These are phyloP conservation scores for Puccinia hordei DNA, from an alignment of 1,284 basidiomycete genomes.

Conservation along the genomic window DNA sequence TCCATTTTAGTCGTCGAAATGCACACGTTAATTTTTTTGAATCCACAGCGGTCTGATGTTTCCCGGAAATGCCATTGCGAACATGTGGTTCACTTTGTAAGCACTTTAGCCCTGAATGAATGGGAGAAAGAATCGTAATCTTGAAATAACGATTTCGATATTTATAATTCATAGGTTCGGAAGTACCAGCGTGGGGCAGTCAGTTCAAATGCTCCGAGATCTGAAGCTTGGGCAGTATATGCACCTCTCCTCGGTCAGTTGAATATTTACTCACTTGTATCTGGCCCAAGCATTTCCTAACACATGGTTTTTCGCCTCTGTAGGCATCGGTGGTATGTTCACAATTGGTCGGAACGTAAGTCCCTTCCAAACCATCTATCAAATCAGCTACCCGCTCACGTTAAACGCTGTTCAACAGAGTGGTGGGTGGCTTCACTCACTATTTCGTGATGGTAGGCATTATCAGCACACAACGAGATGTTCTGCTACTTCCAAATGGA, in stretches of 20 bases:
- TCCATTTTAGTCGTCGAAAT: not conserved
- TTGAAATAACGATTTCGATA: not conserved
- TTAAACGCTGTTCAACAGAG: not conserved
- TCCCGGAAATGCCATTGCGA: constrained; percentile 45
- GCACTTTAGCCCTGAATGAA: not conserved
- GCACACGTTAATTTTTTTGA: not conserved
- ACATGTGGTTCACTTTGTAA: constrained; percentile 48
- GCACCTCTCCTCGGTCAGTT: constrained; percentile 33
- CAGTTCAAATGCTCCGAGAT: constrained; percentile 33
- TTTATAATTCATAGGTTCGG: constrained; percentile 22
- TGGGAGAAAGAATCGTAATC: not conserved
- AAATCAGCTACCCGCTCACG: not conserved
- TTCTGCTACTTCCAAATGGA: constrained; percentile 43
- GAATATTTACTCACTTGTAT: not conserved
- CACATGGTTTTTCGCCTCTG: not conserved
- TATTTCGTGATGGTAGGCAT: constrained; percentile 35
- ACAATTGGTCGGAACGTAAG: constrained; percentile 48
- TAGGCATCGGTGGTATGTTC: constrained; percentile 37
- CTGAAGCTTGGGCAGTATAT: constrained; percentile 47
- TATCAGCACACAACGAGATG: constrained; percentile 46
- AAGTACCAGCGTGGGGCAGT: constrained; percentile 22
- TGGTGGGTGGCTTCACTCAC: constrained; percentile 40
- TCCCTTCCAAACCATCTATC: not conserved
- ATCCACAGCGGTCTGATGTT: constrained; percentile 41
- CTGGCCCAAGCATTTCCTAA: not conserved